Conservation (phyloP, 2,329 filamentous ascomycete species). For the Aspergillus sp. region DNA sequence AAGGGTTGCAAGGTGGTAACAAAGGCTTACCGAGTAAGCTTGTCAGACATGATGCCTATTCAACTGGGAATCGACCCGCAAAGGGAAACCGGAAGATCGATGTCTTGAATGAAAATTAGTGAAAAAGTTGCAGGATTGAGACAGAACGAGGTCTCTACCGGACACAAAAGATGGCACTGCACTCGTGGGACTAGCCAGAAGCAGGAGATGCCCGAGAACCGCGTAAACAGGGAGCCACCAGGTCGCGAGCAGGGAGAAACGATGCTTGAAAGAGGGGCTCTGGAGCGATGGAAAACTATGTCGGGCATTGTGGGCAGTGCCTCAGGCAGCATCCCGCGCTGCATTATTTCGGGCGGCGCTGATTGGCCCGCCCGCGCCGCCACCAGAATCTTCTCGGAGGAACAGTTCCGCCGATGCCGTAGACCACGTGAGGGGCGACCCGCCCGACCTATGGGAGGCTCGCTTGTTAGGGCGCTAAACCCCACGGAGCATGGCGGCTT, state of each 20-base stretch:
- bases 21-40: conserved; percentile 77
- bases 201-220: conserved; percentile 15
- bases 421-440: conserved; percentile 11
- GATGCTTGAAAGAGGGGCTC: conserved; percentile 22
- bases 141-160: conserved; percentile 1
- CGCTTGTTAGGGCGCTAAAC: conserved; percentile 21
- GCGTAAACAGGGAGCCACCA: conserved; percentile 15
- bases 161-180: conserved; percentile 12
- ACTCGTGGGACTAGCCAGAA: conserved; percentile 15
- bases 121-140: background rate
- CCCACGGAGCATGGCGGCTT: conserved; percentile 8
- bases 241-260: conserved; percentile 10
- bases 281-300: conserved; percentile 22
- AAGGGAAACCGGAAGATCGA: conserved; percentile 1
- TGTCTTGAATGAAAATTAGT: background rate
- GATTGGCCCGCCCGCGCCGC: conserved; percentile 15
- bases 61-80: conserved; percentile 13
- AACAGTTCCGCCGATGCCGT: conserved; percentile 12
- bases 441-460: conserved; percentile 21
- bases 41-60: conserved; percentile 74
- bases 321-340: conserved; percentile 16
- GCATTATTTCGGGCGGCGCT: conserved; percentile 19
- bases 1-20: background rate
- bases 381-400: conserved; percentile 12
- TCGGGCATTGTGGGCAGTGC: conserved; percentile 26